Conservation (phyloP, 2,329 filamentous ascomycete genomes). For the Cladosporium halotolerans region DNA sequence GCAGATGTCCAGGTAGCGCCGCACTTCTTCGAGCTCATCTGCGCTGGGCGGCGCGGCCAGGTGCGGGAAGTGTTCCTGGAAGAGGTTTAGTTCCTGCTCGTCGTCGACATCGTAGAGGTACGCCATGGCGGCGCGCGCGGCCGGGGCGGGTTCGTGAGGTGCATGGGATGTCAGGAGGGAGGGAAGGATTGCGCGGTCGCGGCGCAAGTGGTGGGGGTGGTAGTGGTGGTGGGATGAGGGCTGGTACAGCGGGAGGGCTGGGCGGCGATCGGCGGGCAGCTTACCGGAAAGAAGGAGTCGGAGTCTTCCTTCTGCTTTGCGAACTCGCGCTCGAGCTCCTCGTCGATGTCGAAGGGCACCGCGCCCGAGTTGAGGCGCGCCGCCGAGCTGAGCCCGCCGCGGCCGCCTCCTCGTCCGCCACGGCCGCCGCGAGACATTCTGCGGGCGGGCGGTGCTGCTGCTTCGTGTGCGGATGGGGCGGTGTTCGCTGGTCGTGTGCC, state of each 20-base stretch:
- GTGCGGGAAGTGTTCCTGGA: constrained; percentile 11
- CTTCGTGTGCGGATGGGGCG: background rate
- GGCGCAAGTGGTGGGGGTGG: background rate
- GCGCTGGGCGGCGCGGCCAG: constrained; percentile 5
- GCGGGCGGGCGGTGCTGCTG: background rate
- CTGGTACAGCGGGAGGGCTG: background rate
- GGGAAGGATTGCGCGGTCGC: background rate
- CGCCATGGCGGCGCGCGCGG: constrained; percentile 7
- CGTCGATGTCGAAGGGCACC: constrained; percentile 8
- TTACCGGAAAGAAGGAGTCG: constrained; percentile 11
- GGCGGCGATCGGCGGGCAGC: background rate
- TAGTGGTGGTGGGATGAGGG: background rate
- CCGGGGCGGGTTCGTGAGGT: background rate
- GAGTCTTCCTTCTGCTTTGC: constrained; percentile 7
- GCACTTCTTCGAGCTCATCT: constrained; percentile 5
- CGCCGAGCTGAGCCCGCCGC: constrained; percentile 9
- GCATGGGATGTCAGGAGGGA: background rate
- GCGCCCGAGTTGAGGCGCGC: constrained; percentile 6
- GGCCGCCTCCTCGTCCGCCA: constrained; percentile 6
- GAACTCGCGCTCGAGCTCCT: constrained; percentile 10
- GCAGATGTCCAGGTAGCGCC: constrained; percentile 5
- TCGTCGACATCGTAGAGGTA: constrained; percentile 7
- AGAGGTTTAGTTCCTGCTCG: constrained; percentile 10
- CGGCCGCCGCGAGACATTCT: constrained; percentile 9
- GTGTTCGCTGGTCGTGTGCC: background rate